Evolutionary conservation across 768 basidiomycete species (phyloP), one percentile per base, ranked within the genome.

Genomic region (Zangia roseola): DNA sequence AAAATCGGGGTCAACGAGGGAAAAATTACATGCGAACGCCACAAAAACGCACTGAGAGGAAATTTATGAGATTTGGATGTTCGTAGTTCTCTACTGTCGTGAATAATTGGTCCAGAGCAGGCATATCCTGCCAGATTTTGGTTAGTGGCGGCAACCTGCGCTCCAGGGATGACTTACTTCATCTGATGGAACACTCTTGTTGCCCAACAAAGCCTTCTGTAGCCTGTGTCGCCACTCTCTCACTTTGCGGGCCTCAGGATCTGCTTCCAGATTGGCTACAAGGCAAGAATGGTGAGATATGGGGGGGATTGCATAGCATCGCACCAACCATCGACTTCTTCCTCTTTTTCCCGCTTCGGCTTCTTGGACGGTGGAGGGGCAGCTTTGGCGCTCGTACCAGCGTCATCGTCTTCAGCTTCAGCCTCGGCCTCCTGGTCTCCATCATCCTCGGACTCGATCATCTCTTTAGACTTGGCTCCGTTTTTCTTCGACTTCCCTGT

Each of bases 171-270:
- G 20, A 70, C 76, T 45, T 56, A 90, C 88, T 55, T 84, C 83
- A 10, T 80, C 78, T 58, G 81, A 84, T 5, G 89, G 86, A 8
- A 74, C 54, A 6, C 71, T 70, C 68, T 85, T 85, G 55, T 71
- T 79, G 56, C 83, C 82, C 44, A 94, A 64, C 73, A 93, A 88
- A 0, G 82, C 88, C 67, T 92, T 88, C 70, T 97, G 94, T 3
- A 97, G 78, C 67, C 83, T 88, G 67, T 95, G 92, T 56, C 94
- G 77, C 93, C 94, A 95, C 49, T 90, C 88, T 62, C 88, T 84
- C 58, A 94, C 91, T 66, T 86, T 84, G 46, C 72, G 60, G 20
- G 83, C 86, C 52, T 87, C 85, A 2, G 76, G 77, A 65, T 88
- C 83, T 41, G 66, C 71, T 35, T 72, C 68, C 45, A 83, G 54